phyloP scores from a whole-genome alignment of 1,139 yeast genomes.

The Eremothecium coryli region DNA sequence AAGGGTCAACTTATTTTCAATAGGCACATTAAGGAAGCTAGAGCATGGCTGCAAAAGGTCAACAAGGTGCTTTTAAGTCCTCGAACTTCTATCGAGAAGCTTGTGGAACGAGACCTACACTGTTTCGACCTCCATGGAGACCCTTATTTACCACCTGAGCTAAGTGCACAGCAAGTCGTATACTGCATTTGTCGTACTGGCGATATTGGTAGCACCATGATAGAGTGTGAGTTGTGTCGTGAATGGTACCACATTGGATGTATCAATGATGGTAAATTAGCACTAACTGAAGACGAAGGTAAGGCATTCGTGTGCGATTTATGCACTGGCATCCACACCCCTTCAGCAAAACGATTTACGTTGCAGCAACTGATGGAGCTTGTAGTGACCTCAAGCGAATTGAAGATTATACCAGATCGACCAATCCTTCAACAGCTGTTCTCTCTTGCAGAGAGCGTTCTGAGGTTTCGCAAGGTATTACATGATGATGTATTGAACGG shows the following conservation, averaged over 20 bases:
- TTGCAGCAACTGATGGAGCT: conserved; percentile 32
- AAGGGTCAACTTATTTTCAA: conserved; percentile 8
- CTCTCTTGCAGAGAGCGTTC: conserved; percentile 23
- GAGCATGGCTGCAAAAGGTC: conserved; percentile 41
- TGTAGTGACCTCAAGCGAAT: conserved; percentile 30
- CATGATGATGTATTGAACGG: conserved; percentile 14
- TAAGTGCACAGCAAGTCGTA: conserved; percentile 18
- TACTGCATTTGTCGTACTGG: conserved; percentile 66
- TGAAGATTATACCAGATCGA: conserved; percentile 39
- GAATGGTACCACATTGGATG: conserved; percentile 79
- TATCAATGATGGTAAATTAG: conserved; percentile 37
- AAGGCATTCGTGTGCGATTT: conserved; percentile 57
- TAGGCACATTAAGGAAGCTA: conserved; percentile 23
- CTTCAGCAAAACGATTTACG: conserved; percentile 24
- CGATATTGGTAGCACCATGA: conserved; percentile 61
- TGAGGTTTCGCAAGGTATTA: conserved; percentile 24
- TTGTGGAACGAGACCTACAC: conserved; percentile 27
- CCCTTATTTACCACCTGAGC: conserved; percentile 21
- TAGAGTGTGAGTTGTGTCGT: conserved; percentile 67
- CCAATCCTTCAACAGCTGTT: conserved; percentile 23
- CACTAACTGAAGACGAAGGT: conserved; percentile 28
- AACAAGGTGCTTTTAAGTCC: conserved; percentile 36
- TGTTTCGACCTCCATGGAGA: conserved; percentile 34
- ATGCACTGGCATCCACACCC: conserved; percentile 35
- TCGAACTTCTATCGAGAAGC: conserved; percentile 25